A percentile compares a stretch with the other conserved stretches of the same genome.
phyloP scores from a whole-genome alignment of 108 stramenopile genomes.

The Craspedostauros australis region DNA sequence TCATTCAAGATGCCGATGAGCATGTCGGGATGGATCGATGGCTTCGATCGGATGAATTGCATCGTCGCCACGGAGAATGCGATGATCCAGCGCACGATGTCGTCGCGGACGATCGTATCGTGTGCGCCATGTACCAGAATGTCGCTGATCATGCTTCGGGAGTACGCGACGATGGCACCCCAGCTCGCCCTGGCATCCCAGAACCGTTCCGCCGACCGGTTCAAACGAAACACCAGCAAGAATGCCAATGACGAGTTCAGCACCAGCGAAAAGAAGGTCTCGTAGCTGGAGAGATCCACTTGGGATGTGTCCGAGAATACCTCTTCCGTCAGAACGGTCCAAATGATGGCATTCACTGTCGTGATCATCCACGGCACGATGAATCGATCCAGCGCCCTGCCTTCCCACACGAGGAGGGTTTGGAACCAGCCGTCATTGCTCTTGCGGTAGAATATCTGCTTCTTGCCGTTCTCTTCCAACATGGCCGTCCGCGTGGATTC shows the following conservation, averaged over 20 bases:
- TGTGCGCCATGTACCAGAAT: constrained; percentile 19
- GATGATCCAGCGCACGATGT: constrained; percentile 29
- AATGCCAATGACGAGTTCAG: constrained; percentile 31
- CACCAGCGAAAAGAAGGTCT: constrained; percentile 17
- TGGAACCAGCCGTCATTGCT: constrained; percentile 26
- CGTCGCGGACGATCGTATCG: constrained; percentile 13
- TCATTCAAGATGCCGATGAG: constrained; percentile 15
- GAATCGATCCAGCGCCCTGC: constrained; percentile 31
- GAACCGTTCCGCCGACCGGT: constrained; percentile 30
- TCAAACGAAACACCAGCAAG: constrained; percentile 43
- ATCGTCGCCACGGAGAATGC: constrained; percentile 20
- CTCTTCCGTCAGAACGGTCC: constrained; percentile 12
- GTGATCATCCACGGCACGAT: constrained; percentile 9
- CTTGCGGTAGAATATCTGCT: constrained; percentile 20
- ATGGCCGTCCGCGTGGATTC: constrained; percentile 4
- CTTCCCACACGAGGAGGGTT: constrained; percentile 18
- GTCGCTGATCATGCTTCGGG: constrained; percentile 8
- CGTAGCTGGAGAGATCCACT: neutral
- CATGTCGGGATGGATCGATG: neutral
- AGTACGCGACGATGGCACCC: constrained; percentile 21
- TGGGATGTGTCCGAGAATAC: neutral
- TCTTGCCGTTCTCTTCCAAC: constrained; percentile 16
- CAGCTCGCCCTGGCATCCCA: constrained; percentile 30
- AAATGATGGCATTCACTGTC: constrained; percentile 17
- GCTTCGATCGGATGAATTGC: constrained; percentile 15